Conservation (phyloP, 768 basidiomycete genomes). For the Suillus plorans region DNA sequence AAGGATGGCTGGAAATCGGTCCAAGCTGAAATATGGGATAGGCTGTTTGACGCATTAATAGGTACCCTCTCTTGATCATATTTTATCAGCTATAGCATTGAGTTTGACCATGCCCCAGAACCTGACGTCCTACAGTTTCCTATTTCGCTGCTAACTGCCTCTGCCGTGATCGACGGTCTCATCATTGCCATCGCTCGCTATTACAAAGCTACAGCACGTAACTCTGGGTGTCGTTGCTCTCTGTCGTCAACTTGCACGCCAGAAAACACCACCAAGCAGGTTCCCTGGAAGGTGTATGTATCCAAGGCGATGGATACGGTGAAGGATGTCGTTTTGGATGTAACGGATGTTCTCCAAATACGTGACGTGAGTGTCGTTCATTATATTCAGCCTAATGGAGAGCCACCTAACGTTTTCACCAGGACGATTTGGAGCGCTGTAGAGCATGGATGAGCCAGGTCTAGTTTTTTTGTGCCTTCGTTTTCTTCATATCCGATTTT, state of each 20-base stretch:
- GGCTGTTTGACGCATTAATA: conserved; percentile 46
- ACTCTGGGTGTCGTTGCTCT: neutral
- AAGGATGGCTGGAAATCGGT: conserved; percentile 47
- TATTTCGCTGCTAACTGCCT: conserved; percentile 52
- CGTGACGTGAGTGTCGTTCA: conserved; percentile 14
- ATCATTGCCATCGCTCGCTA: conserved; percentile 36
- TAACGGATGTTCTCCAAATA: conserved; percentile 25
- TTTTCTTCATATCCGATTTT: neutral
- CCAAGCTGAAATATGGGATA: conserved; percentile 48
- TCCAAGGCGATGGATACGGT: conserved; percentile 13
- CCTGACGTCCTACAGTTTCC: conserved; percentile 53
- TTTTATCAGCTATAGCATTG: neutral
- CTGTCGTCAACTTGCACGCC: neutral
- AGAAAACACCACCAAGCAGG: conserved; percentile 4
- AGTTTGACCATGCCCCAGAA: conserved; percentile 33
- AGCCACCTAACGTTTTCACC: neutral
- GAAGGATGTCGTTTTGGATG: conserved; percentile 21
- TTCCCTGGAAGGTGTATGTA: conserved; percentile 12
- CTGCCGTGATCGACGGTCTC: conserved; percentile 49
- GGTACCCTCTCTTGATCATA: conserved; percentile 16
- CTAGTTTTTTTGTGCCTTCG: conserved; percentile 1
- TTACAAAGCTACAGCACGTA: conserved; percentile 31
- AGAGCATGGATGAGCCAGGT: conserved; percentile 20
- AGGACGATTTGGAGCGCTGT: conserved; percentile 28
- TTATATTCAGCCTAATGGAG: neutral